phyloP scores from a whole-genome alignment of 768 basidiomycete genomes.

The Calocybe cyanea region DNA sequence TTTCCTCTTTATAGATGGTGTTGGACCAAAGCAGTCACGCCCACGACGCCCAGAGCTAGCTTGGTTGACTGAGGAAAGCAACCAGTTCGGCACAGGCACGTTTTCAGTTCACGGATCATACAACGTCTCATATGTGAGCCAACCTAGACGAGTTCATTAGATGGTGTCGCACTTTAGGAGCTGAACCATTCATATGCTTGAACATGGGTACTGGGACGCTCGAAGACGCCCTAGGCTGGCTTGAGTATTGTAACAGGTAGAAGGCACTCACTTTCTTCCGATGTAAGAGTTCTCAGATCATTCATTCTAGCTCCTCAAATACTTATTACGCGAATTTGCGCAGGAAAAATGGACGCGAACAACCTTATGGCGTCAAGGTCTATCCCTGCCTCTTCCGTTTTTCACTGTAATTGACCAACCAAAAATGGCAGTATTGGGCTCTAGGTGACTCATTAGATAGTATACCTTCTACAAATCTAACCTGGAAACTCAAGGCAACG shows the following conservation, averaged over 20 bases:
- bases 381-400: neutral
- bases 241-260: slow-evolving; percentile 61
- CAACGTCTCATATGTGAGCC: neutral
- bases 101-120: neutral
- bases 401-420: neutral
- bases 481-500: slow-evolving; percentile 41
- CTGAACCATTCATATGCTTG: slow-evolving; percentile 57
- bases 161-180: slow-evolving; percentile 47
- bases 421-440: slow-evolving; percentile 28
- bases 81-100: slow-evolving; percentile 53
- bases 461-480: neutral
- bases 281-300: neutral
- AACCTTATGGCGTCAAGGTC: slow-evolving; percentile 50
- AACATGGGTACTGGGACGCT: slow-evolving; percentile 66
- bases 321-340: slow-evolving; percentile 55
- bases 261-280: neutral
- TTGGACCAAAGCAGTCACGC: slow-evolving; percentile 46
- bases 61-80: slow-evolving; percentile 58
- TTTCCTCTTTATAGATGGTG: slow-evolving; percentile 33
- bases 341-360: slow-evolving; percentile 51
- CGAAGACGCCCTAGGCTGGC: slow-evolving; percentile 56
- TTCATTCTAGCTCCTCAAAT: slow-evolving; percentile 27
- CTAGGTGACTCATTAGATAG: slow-evolving; percentile 18
- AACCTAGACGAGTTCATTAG: slow-evolving; percentile 46
- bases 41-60: slow-evolving; percentile 57